Conservation (phyloP, 495 filamentous ascomycete genomes). For the Apiosordaria backusii region DNA sequence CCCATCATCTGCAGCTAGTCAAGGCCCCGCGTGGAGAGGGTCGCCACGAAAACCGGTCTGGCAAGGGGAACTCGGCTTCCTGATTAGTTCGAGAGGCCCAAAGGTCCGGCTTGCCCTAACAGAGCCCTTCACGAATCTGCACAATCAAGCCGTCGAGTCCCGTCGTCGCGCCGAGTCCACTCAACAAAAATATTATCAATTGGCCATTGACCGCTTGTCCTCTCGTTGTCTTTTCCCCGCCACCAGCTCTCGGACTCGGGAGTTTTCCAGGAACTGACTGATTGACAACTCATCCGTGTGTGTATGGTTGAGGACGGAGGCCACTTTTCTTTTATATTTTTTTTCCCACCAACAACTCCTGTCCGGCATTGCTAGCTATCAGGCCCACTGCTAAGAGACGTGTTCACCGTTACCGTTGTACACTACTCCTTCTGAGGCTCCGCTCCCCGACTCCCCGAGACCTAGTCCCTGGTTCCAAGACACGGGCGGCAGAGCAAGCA, state of each 20-base stretch:
- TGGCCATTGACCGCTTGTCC: background rate
- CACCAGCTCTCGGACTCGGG: background rate
- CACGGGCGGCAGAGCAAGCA: background rate
- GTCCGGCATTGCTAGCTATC: background rate
- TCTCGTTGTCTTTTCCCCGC: background rate
- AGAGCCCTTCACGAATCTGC: background rate
- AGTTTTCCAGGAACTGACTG: background rate
- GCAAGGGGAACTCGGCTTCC: background rate
- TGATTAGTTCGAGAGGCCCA: background rate
- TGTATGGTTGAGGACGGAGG: background rate
- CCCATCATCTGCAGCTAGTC: constrained; percentile 1
- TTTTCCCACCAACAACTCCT: background rate
- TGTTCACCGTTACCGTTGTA: background rate
- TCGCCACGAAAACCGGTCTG: background rate
- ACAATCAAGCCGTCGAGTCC: background rate
- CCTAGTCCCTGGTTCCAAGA: background rate
- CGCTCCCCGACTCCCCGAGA: background rate
- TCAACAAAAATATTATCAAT: background rate
- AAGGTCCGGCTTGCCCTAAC: background rate
- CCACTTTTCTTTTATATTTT: background rate
- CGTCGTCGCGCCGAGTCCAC: background rate
- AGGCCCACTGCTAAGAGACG: background rate
- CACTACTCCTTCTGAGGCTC: background rate
- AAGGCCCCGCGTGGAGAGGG: constrained; percentile 4
- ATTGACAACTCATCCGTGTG: too few relatives aligned